phyloP scores from a whole-genome alignment of 1,139 yeast species.

The Blastobotrys apis region DNA sequence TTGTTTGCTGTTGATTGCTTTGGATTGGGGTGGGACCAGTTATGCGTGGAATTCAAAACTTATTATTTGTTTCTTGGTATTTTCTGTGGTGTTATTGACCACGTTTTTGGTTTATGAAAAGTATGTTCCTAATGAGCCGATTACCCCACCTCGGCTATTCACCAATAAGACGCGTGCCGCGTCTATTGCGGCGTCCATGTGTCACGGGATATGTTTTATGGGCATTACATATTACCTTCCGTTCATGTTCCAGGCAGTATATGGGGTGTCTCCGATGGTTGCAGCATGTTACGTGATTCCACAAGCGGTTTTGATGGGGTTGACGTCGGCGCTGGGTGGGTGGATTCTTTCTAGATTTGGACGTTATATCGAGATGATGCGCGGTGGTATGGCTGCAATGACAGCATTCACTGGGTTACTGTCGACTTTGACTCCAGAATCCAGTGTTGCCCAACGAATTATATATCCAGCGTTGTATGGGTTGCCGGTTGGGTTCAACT shows the following conservation, averaged over 20 bases:
- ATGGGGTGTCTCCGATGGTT: constrained; percentile 31
- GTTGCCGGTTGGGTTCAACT: constrained; percentile 27
- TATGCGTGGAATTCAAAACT: constrained; percentile 51
- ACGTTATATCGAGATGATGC: constrained; percentile 21
- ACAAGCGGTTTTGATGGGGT: constrained; percentile 26
- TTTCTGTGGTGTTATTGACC: constrained; percentile 40
- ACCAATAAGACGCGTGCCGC: constrained; percentile 30
- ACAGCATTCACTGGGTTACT: constrained; percentile 25
- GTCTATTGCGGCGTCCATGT: constrained; percentile 38
- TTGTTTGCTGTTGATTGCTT: constrained; percentile 44
- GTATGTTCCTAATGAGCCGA: constrained; percentile 48
- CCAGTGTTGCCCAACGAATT: constrained; percentile 25
- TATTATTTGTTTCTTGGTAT: constrained; percentile 48
- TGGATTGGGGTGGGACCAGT: constrained; percentile 49
- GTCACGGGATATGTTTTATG: constrained; percentile 46
- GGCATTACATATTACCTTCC: constrained; percentile 44
- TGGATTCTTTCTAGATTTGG: constrained; percentile 21
- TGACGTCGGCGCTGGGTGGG: constrained; percentile 26
- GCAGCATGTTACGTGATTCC: constrained; percentile 27
- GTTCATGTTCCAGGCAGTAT: constrained; percentile 50
- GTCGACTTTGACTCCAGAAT: constrained; percentile 21
- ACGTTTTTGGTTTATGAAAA: constrained; percentile 38
- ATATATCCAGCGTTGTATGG: constrained; percentile 26
- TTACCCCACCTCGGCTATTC: constrained; percentile 45
- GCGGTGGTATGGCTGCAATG: constrained; percentile 22